phyloP scores from a whole-genome alignment of 2,329 filamentous ascomycete genomes.

The Rhynchosporium secalis region DNA sequence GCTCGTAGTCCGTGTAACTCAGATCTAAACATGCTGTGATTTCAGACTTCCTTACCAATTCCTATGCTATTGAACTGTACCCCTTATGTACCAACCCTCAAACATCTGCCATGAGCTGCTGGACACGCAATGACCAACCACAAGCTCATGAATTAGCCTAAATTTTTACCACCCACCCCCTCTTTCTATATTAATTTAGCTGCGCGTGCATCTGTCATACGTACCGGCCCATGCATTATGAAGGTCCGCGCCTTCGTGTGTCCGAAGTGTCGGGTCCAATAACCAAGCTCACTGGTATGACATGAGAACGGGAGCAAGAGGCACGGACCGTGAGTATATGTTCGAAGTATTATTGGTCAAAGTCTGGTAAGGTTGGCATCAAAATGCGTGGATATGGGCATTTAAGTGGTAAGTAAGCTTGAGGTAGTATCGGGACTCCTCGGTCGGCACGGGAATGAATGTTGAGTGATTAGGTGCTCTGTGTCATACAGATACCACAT shows the following conservation, averaged over 20 bases:
- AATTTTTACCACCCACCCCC: background rate
- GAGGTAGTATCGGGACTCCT: background rate
- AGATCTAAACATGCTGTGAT: no score
- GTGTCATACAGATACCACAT: no score
- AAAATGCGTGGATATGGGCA: background rate
- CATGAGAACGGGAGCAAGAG: conserved; percentile 11
- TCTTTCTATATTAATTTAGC: conserved; percentile 6
- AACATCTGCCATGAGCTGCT: background rate
- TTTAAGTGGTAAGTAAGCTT: background rate
- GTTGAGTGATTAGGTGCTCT: no score
- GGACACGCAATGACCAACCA: conserved; percentile 1
- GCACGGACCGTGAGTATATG: background rate
- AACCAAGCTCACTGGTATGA: background rate
- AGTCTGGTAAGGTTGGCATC: no score
- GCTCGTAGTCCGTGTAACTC: no score
- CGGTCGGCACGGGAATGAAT: no score
- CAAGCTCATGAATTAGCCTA: background rate
- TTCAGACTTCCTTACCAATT: no score
- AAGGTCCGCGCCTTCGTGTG: background rate
- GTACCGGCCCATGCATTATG: background rate
- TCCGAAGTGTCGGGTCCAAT: conserved; percentile 3
- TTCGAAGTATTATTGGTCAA: no score
- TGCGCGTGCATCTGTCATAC: background rate
- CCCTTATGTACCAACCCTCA: background rate
- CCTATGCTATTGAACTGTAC: background rate